Conservation (phyloP, 306 rosid genomes). For the Vigna angularis region DNA sequence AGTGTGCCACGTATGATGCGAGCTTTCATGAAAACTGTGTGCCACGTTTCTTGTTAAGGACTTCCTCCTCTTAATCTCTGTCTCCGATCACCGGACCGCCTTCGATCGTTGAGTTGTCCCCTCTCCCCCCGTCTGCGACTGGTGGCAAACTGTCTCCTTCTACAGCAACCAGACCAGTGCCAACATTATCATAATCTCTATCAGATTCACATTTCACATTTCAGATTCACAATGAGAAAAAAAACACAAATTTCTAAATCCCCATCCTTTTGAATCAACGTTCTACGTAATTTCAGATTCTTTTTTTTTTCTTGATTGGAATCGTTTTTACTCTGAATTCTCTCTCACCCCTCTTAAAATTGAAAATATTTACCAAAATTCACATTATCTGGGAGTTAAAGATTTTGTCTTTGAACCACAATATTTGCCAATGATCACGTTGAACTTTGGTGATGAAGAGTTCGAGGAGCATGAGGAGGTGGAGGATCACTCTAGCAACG, state of each 20-base stretch:
- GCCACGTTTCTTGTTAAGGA: too few relatives aligned
- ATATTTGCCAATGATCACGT: constrained; percentile 45
- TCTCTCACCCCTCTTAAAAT: constrained; percentile 45
- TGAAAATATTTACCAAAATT: constrained; percentile 48
- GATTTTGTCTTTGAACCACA: constrained; percentile 46
- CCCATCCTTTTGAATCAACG: constrained; percentile 43
- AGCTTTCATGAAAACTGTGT: too few relatives aligned
- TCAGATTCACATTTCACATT: not conserved
- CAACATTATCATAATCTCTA: not conserved
- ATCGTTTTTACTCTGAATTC: constrained; percentile 41
- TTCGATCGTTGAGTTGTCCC: too few relatives aligned
- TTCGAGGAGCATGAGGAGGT: constrained; percentile 55
- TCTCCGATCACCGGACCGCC: too few relatives aligned
- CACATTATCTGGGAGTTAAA: constrained; percentile 35
- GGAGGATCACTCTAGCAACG: constrained; percentile 59
- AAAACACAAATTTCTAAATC: constrained; percentile 33
- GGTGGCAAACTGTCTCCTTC: too few relatives aligned
- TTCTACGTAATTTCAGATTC: not conserved
- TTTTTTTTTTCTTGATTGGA: constrained; percentile 16
- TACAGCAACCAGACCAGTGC: too few relatives aligned
- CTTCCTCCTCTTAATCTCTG: too few relatives aligned
- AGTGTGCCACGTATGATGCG: too few relatives aligned
- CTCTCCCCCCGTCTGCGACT: too few relatives aligned
- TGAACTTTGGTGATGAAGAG: constrained; percentile 20
- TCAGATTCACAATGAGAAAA: not conserved